Conservation (phyloP, 2,329 filamentous ascomycete genomes). For the Ascochyta lentis region DNA sequence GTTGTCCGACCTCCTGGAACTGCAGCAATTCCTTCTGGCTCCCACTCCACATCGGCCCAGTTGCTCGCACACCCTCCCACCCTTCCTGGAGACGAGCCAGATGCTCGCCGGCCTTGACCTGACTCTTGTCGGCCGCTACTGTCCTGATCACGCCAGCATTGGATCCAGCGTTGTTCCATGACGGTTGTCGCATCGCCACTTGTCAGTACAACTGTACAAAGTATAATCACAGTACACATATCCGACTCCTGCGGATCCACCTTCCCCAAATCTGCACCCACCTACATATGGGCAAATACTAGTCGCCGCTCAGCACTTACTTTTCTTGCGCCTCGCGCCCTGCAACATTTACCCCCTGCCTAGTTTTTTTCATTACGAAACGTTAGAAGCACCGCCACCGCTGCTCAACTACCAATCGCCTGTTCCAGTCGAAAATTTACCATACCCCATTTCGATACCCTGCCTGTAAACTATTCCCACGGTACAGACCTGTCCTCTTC, state of each 20-base stretch:
- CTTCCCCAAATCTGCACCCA: conserved; percentile 30
- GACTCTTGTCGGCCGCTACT: conserved; percentile 37
- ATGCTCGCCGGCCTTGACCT: conserved; percentile 35
- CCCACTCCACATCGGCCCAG: conserved; percentile 11
- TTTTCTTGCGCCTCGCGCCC: conserved; percentile 50
- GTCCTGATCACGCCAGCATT: conserved; percentile 34
- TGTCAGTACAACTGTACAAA: conserved; percentile 21
- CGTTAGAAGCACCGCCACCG: conserved; percentile 29
- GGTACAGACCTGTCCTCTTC: conserved; percentile 14
- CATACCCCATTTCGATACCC: conserved; percentile 41
- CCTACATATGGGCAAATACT: conserved; percentile 40
- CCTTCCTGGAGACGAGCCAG: conserved; percentile 34
- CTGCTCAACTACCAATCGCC: conserved; percentile 36
- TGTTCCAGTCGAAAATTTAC: conserved; percentile 18
- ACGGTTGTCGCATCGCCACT: conserved; percentile 28
- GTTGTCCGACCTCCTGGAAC: conserved; percentile 10
- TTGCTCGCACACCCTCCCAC: conserved; percentile 27
- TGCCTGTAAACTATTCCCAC: conserved; percentile 34
- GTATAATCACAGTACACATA: conserved; percentile 27
- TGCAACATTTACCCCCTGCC: conserved; percentile 49
- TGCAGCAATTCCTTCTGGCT: conserved; percentile 3
- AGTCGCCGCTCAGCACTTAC: conserved; percentile 37
- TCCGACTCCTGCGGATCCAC: conserved; percentile 35
- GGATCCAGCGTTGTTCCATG: conserved; percentile 28
- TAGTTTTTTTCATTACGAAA: conserved; percentile 38